Evolutionary conservation across 768 basidiomycete species (phyloP), one percentile per base, ranked within the genome.

Genomic region (Mycena haematopus): DNA sequence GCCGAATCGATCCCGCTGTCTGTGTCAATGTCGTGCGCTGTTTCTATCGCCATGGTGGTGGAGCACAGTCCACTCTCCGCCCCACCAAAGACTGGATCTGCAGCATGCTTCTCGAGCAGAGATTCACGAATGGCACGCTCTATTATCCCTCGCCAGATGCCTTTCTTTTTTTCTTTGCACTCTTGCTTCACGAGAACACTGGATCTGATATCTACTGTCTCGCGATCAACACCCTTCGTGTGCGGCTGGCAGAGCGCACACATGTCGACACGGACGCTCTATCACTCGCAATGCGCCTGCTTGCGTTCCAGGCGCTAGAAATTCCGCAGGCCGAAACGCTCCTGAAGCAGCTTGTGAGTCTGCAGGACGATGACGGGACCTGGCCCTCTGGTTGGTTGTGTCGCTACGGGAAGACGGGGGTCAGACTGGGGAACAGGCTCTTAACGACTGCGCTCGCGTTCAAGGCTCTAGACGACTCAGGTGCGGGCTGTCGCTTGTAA

Each of bases 21-120:
- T 53, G 2, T 22, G n/a, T 53, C 52, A 53, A 53, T 22, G 52
- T 27, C 36, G n/a, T 53, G 36, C 52, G 52, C 22, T 53, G 52
- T 11, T 53, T 53, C 36, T 53, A 53, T 19, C 3, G 9, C 7
- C n/a, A 53, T 35, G n/a, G 11, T 10, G 36, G 52, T 15, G 52
- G 52, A 7, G 17, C 4, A 11, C 36, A 53, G 1, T 24, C 52
- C n/a, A 36, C 52, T 14, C 47, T 49, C 25, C 15, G 10, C 25
- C 47, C 47, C 14, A 49, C 36, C 6, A 53, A 40, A 22, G 11
- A 0, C 36, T 53, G 36, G 52, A 9, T 36, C 35, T 53, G 52
- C 17, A 24, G 36, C 4, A 27, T 21, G n/a, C 35, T 53, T 3
- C 22, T 8, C 14, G 24, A 53, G 15, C 6, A 36, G 7, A 35